Percentiles rank a stretch among this genome's conserved stretches.
phyloP scores from a whole-genome alignment of 305 asterid genomes.

The Plantago coronopus region DNA sequence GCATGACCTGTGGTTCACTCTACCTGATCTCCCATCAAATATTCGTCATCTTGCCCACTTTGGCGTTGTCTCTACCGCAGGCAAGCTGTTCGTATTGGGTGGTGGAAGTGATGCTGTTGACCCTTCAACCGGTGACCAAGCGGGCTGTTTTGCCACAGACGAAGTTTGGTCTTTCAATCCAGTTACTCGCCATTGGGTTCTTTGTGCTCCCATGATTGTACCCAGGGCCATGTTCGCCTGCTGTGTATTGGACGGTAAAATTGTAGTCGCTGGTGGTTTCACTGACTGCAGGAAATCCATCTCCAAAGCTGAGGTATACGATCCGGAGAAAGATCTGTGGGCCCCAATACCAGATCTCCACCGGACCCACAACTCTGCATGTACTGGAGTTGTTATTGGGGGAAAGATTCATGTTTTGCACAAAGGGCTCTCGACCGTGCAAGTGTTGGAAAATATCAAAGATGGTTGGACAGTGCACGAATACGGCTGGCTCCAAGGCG shows the following conservation, averaged over 20 bases:
- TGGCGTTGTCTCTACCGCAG: constrained; percentile 78
- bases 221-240: constrained; percentile 99
- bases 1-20: constrained; percentile 87
- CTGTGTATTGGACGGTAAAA: constrained; percentile 82
- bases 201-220: constrained; percentile 69
- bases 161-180: constrained; percentile 95
- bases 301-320: constrained; percentile 84
- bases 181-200: constrained; percentile 55
- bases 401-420: constrained; percentile 87
- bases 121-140: constrained; percentile 90
- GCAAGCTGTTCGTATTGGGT: constrained; percentile 88
- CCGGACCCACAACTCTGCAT: constrained; percentile 76
- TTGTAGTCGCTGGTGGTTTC: constrained; percentile 94
- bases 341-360: constrained; percentile 78
- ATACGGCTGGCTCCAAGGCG: constrained; percentile 91
- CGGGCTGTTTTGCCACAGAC: constrained; percentile 85
- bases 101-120: constrained; percentile 98
- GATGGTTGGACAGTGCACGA: constrained; percentile 86
- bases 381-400: constrained; percentile 73
- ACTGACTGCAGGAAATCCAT: constrained; percentile 86
- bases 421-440: constrained; percentile 86
- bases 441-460: constrained; percentile 57
- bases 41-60: constrained; percentile 89
- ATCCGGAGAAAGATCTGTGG: constrained; percentile 80
- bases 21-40: constrained; percentile 81